phyloP scores from a whole-genome alignment of 2,329 filamentous ascomycete species.

The Ophiostoma sp. region DNA sequence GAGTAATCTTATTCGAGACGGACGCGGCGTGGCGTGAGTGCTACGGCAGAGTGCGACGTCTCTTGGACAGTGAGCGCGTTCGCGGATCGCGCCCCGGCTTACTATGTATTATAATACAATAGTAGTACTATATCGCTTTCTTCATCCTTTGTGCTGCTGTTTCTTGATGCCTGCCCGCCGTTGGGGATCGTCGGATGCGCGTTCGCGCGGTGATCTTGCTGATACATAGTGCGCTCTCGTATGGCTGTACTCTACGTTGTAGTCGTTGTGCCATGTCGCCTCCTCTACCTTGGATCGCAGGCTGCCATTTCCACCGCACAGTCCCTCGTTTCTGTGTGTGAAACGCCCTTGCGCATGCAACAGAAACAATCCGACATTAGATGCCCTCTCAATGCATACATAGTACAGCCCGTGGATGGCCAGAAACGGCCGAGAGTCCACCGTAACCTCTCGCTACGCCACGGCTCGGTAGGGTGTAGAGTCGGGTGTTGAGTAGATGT shows the following conservation, averaged over 20 bases:
- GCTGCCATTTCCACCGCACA: not conserved
- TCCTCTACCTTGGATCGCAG: not conserved
- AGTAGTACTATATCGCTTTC: no score
- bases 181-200: not conserved
- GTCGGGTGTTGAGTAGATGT: not conserved
- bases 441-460: not conserved
- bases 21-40: not conserved
- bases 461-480: not conserved
- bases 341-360: slow-evolving; percentile 3
- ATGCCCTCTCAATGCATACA: not conserved
- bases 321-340: slow-evolving; percentile 2
- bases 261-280: not conserved
- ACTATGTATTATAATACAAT: no score
- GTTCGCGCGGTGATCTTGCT: not conserved
- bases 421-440: not conserved
- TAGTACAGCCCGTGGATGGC: not conserved
- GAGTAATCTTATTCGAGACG: slow-evolving; percentile 12
- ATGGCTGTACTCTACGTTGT: no score
- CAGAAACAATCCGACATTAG: not conserved
- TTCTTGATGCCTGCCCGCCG: not conserved
- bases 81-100: not conserved
- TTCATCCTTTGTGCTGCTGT: no score
- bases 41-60: not conserved
- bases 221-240: not conserved
- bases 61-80: no score